Conservation (phyloP, 1,139 yeast species). For the Protomyces macrosporus region DNA sequence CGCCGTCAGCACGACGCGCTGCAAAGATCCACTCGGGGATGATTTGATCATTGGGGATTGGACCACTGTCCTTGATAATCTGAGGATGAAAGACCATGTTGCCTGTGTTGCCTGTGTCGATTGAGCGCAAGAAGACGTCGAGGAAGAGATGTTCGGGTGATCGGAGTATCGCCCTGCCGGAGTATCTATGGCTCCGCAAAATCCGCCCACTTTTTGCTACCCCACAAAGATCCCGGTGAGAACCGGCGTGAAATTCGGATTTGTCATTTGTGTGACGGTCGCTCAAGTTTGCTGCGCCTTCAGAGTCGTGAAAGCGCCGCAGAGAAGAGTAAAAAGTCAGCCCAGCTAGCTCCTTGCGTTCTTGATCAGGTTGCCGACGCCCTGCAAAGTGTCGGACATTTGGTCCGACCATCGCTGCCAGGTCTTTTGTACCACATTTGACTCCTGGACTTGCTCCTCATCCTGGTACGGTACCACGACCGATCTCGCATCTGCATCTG, state of each 20-base stretch:
- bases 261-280: too few species aligned
- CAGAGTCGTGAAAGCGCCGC: too few species aligned
- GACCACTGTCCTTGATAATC: constrained; percentile 4
- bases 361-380: not conserved
- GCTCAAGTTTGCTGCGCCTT: too few species aligned
- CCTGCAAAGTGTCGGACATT: not conserved
- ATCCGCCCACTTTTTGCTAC: not conserved
- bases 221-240: not conserved
- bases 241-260: too few species aligned
- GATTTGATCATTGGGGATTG: constrained; percentile 18
- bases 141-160: too few species aligned
- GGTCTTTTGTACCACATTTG: not conserved
- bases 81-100: constrained; percentile 15
- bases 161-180: too few species aligned
- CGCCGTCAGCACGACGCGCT: constrained; percentile 3
- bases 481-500: not conserved
- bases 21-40: constrained; percentile 20
- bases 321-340: too few species aligned
- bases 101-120: not conserved
- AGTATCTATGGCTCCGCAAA: not conserved
- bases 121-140: too few species aligned
- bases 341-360: not conserved
- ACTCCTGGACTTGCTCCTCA: not conserved
- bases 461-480: not conserved
- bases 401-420: not conserved